Base-by-base conservation (phyloP, 768 basidiomycete genomes). In the Boletus rubescentipes region DNA sequence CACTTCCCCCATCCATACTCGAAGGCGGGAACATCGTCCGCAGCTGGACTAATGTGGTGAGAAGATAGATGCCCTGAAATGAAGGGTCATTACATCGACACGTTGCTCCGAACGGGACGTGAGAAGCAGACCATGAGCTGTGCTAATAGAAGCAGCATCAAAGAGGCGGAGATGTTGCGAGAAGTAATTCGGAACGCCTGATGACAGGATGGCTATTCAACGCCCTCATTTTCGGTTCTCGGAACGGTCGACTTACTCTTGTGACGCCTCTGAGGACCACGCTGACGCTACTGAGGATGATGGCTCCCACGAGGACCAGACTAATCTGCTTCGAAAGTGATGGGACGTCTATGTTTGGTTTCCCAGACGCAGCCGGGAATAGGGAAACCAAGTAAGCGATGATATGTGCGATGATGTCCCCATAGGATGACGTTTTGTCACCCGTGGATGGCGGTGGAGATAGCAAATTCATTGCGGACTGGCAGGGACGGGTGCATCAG, bases 21-120 rank as follows among this genome's bases (percentile, higher is more conserved):
- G 37, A 67, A 1, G 84, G 81, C 2, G 91, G 91, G 67, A 93
- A 91, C 11, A 86, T 85, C 26, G 85, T 84, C 37, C 91, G 86
- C 42, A 93, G 77, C 67, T 93, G 91, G 12, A 93, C 84, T 44
- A 93, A 73, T 0, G 90, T 93, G 4, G 89, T 86, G 29, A 93
- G 80, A 34, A 93, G 80, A 66, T 93, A 93, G 39, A 89, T 87
- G 11, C 86, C 88, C 91, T 93, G 29, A 38, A 58, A 57, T 41
- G 34, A 51, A 51, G 23, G 16, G 46, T 29, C 51, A 37, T 43
- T 21, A 20, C 35, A 44, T 45, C 34, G 32, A 50, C 31, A 35
- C 21, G 12, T 42, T 31, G 51, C 52, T 51, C 49, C 36, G 21
- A 45, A 55, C 31, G 37, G 38, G 51, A 59, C 39, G 55, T 30